phyloP scores from a whole-genome alignment of 2,329 filamentous ascomycete species.

The Sarocladium strictum region DNA sequence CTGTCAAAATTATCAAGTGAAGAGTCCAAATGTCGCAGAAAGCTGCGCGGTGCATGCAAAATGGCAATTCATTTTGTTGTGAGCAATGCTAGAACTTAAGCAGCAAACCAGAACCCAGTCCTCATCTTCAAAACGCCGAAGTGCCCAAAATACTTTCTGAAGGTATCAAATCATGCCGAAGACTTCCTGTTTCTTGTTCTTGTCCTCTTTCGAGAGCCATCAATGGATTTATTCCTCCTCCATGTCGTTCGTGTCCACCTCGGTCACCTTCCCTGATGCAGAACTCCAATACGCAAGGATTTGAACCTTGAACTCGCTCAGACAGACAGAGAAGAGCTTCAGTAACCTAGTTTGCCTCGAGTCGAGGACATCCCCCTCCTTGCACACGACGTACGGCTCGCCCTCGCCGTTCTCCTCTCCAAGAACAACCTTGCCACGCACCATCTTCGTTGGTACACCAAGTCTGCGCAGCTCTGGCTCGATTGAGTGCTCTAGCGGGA shows the following conservation, averaged over 20 bases:
- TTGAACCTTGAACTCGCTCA: constrained; percentile 84
- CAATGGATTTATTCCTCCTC: constrained; percentile 22
- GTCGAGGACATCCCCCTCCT: constrained; percentile 78
- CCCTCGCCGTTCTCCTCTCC: constrained; percentile 47
- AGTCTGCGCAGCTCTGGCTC: constrained; percentile 88
- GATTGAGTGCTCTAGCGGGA: constrained; percentile 78
- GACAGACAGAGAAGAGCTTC: constrained; percentile 87
- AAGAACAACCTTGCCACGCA: constrained; percentile 81
- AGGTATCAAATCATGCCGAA: constrained; percentile 9
- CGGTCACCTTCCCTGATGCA: constrained; percentile 52
- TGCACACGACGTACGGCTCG: constrained; percentile 70
- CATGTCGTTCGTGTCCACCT: constrained; percentile 37
- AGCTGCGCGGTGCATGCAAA: not conserved
- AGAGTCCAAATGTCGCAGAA: not conserved
- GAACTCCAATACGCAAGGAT: constrained; percentile 69
- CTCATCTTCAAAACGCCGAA: constrained; percentile 10
- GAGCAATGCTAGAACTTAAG: constrained; percentile 9
- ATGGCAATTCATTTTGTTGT: constrained; percentile 5
- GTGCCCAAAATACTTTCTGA: constrained; percentile 1
- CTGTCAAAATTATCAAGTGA: too few species aligned
- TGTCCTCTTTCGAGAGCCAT: constrained; percentile 6
- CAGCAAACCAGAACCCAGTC: constrained; percentile 7
- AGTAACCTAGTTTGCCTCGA: constrained; percentile 87
- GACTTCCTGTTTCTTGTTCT: constrained; percentile 16
- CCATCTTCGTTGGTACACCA: constrained; percentile 81